phyloP scores from a whole-genome alignment of 1,139 yeast species.

The Nakaseomyces uthaithaninus region DNA sequence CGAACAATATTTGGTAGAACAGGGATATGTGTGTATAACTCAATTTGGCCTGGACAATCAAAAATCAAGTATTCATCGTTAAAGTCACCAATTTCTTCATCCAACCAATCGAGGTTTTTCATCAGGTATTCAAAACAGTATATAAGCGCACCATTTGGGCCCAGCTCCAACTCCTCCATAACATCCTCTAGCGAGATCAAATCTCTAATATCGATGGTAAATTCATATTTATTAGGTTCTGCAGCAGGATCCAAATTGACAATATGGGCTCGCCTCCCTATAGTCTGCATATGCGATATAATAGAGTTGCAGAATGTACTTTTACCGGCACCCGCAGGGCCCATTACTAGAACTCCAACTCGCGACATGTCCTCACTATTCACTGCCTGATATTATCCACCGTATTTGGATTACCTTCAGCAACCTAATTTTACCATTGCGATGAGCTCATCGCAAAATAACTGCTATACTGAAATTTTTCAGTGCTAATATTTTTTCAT shows the following conservation, averaged over 20 bases:
- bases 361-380: conserved; percentile 59
- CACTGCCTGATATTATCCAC: background rate
- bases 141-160: conserved; percentile 91
- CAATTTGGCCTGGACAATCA: conserved; percentile 98
- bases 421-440: background rate
- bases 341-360: conserved; percentile 90
- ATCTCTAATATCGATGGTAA: conserved; percentile 87
- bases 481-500: too few species aligned
- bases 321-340: conserved; percentile 98
- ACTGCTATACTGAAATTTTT: conserved; percentile 4
- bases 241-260: conserved; percentile 98
- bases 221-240: conserved; percentile 83
- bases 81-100: conserved; percentile 87
- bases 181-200: conserved; percentile 87
- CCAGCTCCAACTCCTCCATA: conserved; percentile 90
- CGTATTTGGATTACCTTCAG: background rate
- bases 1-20: conserved; percentile 80
- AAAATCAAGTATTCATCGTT: conserved; percentile 89
- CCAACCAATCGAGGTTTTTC: conserved; percentile 91
- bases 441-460: conserved; percentile 1
- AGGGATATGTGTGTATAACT: conserved; percentile 89
- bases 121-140: conserved; percentile 88
- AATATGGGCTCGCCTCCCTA: conserved; percentile 88
- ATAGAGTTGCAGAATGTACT: conserved; percentile 86
- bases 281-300: conserved; percentile 77